Conservation (phyloP, 2,329 filamentous ascomycete genomes). For the Fusarium papillatum region DNA sequence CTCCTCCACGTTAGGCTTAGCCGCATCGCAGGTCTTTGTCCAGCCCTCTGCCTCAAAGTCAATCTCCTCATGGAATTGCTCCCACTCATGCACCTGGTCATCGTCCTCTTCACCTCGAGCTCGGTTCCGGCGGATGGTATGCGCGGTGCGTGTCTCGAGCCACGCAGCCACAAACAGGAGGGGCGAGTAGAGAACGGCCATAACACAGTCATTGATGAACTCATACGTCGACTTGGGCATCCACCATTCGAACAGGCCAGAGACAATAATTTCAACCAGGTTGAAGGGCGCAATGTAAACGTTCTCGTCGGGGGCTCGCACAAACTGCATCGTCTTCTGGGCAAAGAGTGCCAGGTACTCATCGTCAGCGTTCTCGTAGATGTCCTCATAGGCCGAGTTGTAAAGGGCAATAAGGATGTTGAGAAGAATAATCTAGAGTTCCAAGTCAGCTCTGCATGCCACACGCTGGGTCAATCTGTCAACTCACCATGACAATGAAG, state of each 20-base stretch:
- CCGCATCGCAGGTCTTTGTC: conserved; percentile 82
- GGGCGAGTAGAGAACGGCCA: conserved; percentile 88
- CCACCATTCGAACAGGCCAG: conserved; percentile 96
- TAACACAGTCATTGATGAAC: conserved; percentile 87
- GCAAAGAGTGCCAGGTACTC: conserved; percentile 95
- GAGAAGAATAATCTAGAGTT: conserved; percentile 75
- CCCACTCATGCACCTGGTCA: conserved; percentile 92
- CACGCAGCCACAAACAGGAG: conserved; percentile 84
- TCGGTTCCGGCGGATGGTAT: conserved; percentile 79
- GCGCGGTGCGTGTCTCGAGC: conserved; percentile 76
- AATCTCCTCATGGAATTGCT: conserved; percentile 79
- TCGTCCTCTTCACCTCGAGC: conserved; percentile 89
- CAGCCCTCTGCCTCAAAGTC: conserved; percentile 90
- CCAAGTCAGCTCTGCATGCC: not conserved
- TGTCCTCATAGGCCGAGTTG: conserved; percentile 96
- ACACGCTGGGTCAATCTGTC: not conserved
- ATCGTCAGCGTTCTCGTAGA: conserved; percentile 93
- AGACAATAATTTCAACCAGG: conserved; percentile 85
- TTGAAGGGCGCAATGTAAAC: conserved; percentile 98
- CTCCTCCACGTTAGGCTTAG: conserved; percentile 84
- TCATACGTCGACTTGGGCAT: conserved; percentile 81
- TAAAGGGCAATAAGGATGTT: conserved; percentile 98
- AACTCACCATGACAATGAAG: conserved; percentile 90
- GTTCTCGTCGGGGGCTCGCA: conserved; percentile 96
- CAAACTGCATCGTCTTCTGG: conserved; percentile 96